phyloP scores from a whole-genome alignment of 176 grass and related monocot genomes.

The Cenchrus americanus region DNA sequence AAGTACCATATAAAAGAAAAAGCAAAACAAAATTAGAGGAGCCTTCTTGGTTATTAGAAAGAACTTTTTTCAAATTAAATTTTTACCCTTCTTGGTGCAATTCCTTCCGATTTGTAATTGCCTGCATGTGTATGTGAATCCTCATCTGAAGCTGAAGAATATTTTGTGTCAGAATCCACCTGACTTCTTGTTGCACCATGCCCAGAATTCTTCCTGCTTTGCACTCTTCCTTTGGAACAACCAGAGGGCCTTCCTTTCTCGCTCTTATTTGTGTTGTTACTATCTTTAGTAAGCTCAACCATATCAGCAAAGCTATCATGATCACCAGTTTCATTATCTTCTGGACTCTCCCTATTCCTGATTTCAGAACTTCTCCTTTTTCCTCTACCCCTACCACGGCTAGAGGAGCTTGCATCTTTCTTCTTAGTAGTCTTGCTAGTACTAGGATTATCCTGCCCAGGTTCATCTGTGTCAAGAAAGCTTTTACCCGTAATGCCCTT shows the following conservation, averaged over 20 bases:
- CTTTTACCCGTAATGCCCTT: constrained; percentile 84
- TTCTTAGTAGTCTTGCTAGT: constrained; percentile 53
- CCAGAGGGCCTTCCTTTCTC: constrained; percentile 8
- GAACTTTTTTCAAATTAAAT: too few species aligned
- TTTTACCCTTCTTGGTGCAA: constrained; percentile 57
- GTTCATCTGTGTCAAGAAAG: constrained; percentile 63
- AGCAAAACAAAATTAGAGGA: constrained; percentile 5
- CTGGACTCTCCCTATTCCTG: constrained; percentile 29
- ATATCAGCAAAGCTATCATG: constrained; percentile 34
- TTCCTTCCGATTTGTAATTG: constrained; percentile 38
- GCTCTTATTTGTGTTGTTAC: constrained; percentile 43
- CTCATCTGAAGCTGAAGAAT: constrained; percentile 33
- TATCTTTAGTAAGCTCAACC: constrained; percentile 40
- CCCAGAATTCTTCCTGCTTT: constrained; percentile 40
- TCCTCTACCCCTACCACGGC: constrained; percentile 41
- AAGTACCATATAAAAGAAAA: constrained; percentile 12
- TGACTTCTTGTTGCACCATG: constrained; percentile 14
- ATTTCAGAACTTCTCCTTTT: constrained; percentile 41
- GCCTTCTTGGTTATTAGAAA: background rate
- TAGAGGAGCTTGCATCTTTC: constrained; percentile 39
- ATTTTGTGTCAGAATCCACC: constrained; percentile 41
- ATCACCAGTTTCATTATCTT: constrained; percentile 38
- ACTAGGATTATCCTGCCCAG: constrained; percentile 55
- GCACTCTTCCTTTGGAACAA: constrained; percentile 41
- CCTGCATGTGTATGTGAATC: constrained; percentile 37